phyloP scores from a whole-genome alignment of 257 asterid genomes.

The Echium plantagineum region DNA sequence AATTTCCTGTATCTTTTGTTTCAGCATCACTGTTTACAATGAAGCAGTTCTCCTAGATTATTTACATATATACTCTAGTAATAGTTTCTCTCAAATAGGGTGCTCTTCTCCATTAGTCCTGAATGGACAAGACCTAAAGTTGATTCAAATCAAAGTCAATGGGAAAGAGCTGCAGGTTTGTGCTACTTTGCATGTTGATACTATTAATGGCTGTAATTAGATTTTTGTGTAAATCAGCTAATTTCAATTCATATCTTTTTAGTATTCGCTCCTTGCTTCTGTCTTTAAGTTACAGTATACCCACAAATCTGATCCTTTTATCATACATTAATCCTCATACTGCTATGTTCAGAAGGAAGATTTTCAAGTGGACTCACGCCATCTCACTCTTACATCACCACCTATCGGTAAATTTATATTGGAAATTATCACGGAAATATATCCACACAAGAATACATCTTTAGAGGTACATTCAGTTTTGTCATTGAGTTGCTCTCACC shows the following conservation, averaged over 20 bases:
- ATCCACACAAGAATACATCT: slow-evolving; percentile 86
- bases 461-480: slow-evolving; percentile 45
- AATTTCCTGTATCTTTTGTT: neutral
- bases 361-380: slow-evolving; percentile 50
- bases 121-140: slow-evolving; percentile 77
- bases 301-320: neutral
- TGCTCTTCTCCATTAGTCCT: slow-evolving; percentile 57
- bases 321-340: neutral
- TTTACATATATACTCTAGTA: slow-evolving; percentile 10
- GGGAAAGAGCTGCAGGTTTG: slow-evolving; percentile 62
- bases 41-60: slow-evolving; percentile 2
- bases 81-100: slow-evolving; percentile 34
- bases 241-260: neutral
- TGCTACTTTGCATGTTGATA: neutral
- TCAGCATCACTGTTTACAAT: neutral
- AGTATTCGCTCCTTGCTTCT: too few relatives aligned
- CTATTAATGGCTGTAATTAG: neutral
- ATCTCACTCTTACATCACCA: slow-evolving; percentile 63
- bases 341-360: slow-evolving; percentile 51
- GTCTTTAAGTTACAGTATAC: neutral
- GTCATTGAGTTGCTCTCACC: slow-evolving; percentile 49
- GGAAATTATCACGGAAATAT: slow-evolving; percentile 76
- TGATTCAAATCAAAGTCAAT: slow-evolving; percentile 51
- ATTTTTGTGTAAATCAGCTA: too few relatives aligned
- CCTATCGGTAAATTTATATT: slow-evolving; percentile 61